Base-by-base conservation (phyloP, 2,329 filamentous ascomycete species). In the Colletotrichum nymphaeae region DNA sequence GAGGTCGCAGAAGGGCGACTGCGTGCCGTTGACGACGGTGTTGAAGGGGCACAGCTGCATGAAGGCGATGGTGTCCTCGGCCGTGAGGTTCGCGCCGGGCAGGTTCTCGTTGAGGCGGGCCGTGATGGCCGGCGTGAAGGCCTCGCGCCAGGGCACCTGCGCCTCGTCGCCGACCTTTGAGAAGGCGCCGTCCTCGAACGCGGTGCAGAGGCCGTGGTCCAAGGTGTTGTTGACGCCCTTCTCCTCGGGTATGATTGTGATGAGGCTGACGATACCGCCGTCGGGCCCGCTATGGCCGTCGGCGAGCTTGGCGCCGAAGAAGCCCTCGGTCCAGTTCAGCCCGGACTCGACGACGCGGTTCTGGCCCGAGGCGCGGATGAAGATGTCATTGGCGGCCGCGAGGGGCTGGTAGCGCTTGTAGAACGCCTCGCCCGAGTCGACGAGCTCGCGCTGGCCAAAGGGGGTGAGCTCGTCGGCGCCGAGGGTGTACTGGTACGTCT, bases 41-140 rank as follows among this genome's bases (percentile, higher is more conserved):
- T 93, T 89, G 83, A 95, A 98, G 0, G 95, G 92, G 78, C 95
- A 98, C 73, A 98, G 86, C 78, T 98, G 95, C 95, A 98, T 98
- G 42, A 98, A 80, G 70, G 88, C 89, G 69, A 95, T 85, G 1
- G 91, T 90, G 42, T 96, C 91, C 1, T 84, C 78, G 14, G 86
- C 79, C 3, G 88, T 89, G 55, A 98, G 81, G 74, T 93, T 90
- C 5, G 89, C 91, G 2, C 93, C 93, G 0, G 88, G 88, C 0
- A 98, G 86, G 73, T 92, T 89, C 16, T 83, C 78, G 79, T 95
- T 95, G 53, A 98, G 83, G 8, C 94, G 90, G 2, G 86, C 81
- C n/a, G 88, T 88, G 75, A 98, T 94, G 0, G 90, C 82, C 0
- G 91, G 89, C 1, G 91, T 86, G 79, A 97, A 97, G 5, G 88